Base-by-base conservation (phyloP, 768 basidiomycete species). In the Amanita pallidorosea region DNA sequence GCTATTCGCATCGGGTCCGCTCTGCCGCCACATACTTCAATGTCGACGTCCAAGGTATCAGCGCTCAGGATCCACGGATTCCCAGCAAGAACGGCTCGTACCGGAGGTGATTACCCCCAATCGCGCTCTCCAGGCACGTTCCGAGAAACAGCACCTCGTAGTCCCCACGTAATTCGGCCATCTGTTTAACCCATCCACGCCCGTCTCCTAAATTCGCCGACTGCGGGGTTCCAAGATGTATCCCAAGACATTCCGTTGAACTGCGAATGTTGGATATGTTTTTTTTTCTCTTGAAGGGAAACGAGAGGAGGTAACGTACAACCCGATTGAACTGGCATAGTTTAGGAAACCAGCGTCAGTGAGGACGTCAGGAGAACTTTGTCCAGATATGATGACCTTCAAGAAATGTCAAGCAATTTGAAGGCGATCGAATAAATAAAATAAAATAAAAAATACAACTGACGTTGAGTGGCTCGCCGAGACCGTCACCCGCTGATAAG, bases 131-230 rank as follows among this genome's bases (percentile, higher is more conserved):
- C 45, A 80, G 62, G 61, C 89, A 92, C 2, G 88, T 88, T 1
- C 91, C 70, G 23, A 77, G 61, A 56, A 57, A 65, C 1, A 78
- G 69, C 56, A 89, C 72, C 1, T 79, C 80, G 59, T 77, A 94
- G 59, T 91, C 81, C 69, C 81, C 41, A n/a, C 91, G 76, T 35
- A 91, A 73, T 79, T n/a, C n/a, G n/a, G n/a, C n/a, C n/a, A n/a
- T n/a, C n/a, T n/a, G 69, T 40, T 71, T 71, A 22, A 65, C 64
- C n/a, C 52, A 71, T 2, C 87, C 88, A 56, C 6, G 80, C 0
- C 89, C 88, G 56, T 94, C 90, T 1, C 90, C 90, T 2, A 92
- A 70, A 58, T 89, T 76, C 0, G 87, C 88, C 3, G 65, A 68
- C 58, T 92, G 90, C 17, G 75, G 72, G 25, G 65, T 70, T 2